Evolutionary conservation across 192 early-diverging fungal genomes (phyloP), one percentile per base, ranked within the genome.

Genomic region (Backusella sp.): DNA sequence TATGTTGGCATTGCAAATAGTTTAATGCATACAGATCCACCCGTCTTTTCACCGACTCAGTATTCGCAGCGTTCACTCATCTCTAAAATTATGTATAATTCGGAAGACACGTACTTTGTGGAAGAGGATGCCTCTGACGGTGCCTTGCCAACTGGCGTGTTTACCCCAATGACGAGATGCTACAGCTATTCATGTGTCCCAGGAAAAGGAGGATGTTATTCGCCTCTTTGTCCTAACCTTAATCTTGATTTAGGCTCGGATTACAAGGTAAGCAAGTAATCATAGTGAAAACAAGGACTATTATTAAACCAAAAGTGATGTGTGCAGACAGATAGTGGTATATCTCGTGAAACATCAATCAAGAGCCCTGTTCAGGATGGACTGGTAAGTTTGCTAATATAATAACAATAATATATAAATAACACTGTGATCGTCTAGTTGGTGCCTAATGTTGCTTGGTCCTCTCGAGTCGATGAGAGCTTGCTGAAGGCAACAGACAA

Each of bases 131-230:
- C 56, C 8, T 28, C 56, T 26, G 84, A 86, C 23, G 68, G 72
- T 1, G 84, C 85, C 53, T 66, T 91, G 7, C 93, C 94, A 36
- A 91, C 87, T 71, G 97, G 97, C 23, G 91, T 99, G 0, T 95
- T 96, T 84, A 95, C 94, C 3, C 87, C 91, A 34, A 83, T 98
- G 53, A 92, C 96, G 0, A 90, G 93, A 67, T 99, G 97, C 80
- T 99, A 98, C 83, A 66, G 65, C 28, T 41, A 59, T 59, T 30
- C 32, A 15, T 83, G 82, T 75, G 5, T 28, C 5, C 74, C 66
- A 34, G 77, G 49, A 34, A 59, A 70, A 52, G 75, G 72, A 17
- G 82, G 74, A 0, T 83, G 82, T 53, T 83, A 83, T 56, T 72
- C 78, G 6, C 71, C 75, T 6, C 23, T 75, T 3, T 83, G 82